phyloP scores from a whole-genome alignment of 208 protist species.

The Leishmania lainsoni region DNA sequence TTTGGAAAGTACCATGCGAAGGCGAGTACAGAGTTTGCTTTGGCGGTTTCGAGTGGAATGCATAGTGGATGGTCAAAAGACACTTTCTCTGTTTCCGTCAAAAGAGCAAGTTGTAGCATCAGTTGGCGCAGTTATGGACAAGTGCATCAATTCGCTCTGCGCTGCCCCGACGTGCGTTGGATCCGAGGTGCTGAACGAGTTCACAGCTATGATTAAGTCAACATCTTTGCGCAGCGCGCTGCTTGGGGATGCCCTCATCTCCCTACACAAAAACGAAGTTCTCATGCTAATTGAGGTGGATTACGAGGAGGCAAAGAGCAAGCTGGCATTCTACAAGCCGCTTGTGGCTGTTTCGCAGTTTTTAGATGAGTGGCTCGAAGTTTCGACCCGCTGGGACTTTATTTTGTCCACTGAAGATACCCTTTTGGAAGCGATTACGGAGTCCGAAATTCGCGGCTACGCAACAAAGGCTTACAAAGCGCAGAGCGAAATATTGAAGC shows the following conservation, averaged over 20 bases:
- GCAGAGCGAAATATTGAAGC: slow-evolving; percentile 44
- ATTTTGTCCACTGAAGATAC: slow-evolving; percentile 14
- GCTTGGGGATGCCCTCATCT: slow-evolving; percentile 29
- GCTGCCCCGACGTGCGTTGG: slow-evolving; percentile 31
- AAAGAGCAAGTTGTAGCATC: slow-evolving; percentile 43
- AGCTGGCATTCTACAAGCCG: slow-evolving; percentile 40
- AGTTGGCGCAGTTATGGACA: slow-evolving; percentile 40
- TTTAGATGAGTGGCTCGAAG: slow-evolving; percentile 38
- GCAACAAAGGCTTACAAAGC: slow-evolving; percentile 45
- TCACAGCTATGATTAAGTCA: slow-evolving; percentile 11
- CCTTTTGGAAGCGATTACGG: slow-evolving; percentile 29
- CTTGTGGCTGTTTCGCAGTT: slow-evolving; percentile 36
- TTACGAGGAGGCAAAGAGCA: slow-evolving; percentile 40
- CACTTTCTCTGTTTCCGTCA: slow-evolving; percentile 48
- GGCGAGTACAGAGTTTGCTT: slow-evolving; percentile 31
- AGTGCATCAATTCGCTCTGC: slow-evolving; percentile 35
- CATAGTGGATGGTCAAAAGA: slow-evolving; percentile 42
- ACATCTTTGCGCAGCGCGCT: slow-evolving; percentile 14
- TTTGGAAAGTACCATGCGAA: slow-evolving; percentile 48
- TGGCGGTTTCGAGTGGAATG: slow-evolving; percentile 80
- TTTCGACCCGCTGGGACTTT: slow-evolving; percentile 26
- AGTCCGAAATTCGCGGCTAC: slow-evolving; percentile 49
- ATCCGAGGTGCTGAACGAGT: slow-evolving; percentile 21
- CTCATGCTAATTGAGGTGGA: slow-evolving; percentile 28
- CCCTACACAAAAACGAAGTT: slow-evolving; percentile 28